A percentile compares a stretch with the other conserved stretches of the same genome.
phyloP scores from a whole-genome alignment of 306 rosid species.

The Canavalia ensiformis region DNA sequence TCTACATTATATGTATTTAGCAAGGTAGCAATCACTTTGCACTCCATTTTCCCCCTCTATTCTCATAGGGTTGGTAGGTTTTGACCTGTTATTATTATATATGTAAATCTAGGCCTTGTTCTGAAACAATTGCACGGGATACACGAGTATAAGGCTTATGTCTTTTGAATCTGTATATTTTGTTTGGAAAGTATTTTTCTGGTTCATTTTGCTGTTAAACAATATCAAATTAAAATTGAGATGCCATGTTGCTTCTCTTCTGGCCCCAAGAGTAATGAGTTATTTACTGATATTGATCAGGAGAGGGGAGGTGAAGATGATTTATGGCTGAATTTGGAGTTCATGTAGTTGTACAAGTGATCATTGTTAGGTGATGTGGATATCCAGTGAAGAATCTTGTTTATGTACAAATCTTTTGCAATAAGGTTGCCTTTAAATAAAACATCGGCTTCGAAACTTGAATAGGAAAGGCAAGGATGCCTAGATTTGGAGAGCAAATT shows the following conservation, averaged over 20 bases:
- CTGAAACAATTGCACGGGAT: constrained; percentile 22
- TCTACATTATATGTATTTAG: constrained; percentile 31
- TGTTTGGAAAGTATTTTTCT: background rate
- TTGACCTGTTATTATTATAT: constrained; percentile 14
- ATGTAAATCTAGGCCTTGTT: constrained; percentile 37
- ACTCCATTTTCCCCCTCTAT: background rate
- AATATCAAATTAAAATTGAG: constrained; percentile 15
- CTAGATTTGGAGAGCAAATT: background rate
- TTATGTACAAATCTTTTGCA: background rate
- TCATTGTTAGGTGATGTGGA: background rate
- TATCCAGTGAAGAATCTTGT: background rate
- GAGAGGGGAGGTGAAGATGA: background rate
- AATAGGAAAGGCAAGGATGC: background rate
- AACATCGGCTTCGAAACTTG: background rate
- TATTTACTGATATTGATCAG: background rate
- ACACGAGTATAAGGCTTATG: background rate
- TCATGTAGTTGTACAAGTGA: background rate
- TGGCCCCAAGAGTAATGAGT: background rate
- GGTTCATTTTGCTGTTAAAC: background rate
- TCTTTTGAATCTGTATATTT: background rate
- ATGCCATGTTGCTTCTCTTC: background rate
- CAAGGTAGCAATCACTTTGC: constrained; percentile 38
- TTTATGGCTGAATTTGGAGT: background rate
- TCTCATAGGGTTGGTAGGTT: constrained; percentile 9
- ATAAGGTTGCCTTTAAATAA: background rate